These are phyloP conservation scores for Penicillium oxalicum DNA, from an alignment of 2,329 filamentous ascomycete genomes.

Conservation along the genomic window DNA sequence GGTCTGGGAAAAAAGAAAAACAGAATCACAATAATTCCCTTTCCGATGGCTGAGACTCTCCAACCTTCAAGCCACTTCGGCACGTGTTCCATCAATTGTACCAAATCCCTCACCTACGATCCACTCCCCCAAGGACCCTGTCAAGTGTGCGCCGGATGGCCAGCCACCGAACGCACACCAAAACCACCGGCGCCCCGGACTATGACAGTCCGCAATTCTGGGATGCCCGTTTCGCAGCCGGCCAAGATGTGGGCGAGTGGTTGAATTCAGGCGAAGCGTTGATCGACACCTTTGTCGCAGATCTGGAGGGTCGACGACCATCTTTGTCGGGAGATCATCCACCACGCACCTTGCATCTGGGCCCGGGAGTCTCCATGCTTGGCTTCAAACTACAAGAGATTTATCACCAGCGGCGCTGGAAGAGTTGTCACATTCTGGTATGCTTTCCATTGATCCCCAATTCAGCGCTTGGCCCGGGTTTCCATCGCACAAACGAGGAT, in stretches of 20 bases:
- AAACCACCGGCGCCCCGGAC: constrained; percentile 25
- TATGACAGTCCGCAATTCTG: constrained; percentile 32
- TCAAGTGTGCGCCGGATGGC: constrained; percentile 13
- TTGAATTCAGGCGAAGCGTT: constrained; percentile 30
- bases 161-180: constrained; percentile 12
- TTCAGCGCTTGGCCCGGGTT: no score
- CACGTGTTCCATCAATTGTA: no score
- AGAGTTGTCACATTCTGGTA: constrained; percentile 29
- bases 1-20: no score
- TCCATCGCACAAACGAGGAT: no score
- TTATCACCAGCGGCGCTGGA: constrained; percentile 23
- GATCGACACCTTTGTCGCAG: constrained; percentile 23
- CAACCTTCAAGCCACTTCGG: no score
- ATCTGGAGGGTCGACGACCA: constrained; percentile 16
- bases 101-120: no score
- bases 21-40: no score
- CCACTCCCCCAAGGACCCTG: no score
- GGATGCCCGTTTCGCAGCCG: constrained; percentile 31
- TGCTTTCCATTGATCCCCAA: constrained; percentile 2
- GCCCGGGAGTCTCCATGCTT: constrained; percentile 30
- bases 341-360: constrained; percentile 30
- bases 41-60: no score
- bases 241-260: constrained; percentile 36
- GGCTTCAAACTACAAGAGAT: constrained; percentile 27
- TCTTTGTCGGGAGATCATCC: not conserved